phyloP scores from a whole-genome alignment of 192 early-diverging fungal genomes.

The Podila epigama region DNA sequence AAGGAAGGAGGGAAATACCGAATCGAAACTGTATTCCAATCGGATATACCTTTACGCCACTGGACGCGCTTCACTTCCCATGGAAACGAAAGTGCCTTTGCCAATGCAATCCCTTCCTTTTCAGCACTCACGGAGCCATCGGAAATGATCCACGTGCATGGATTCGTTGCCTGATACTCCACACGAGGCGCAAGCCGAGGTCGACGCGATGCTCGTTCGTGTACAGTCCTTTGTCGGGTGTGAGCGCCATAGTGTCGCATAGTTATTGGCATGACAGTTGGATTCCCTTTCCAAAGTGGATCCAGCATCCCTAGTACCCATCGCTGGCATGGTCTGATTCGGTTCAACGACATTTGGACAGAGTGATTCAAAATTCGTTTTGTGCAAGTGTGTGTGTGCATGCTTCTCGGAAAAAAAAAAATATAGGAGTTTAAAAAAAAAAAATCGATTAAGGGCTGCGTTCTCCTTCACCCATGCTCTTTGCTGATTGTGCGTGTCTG shows the following conservation, averaged over 20 bases:
- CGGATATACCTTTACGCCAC: slow-evolving; percentile 33
- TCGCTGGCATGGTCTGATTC: too few species aligned
- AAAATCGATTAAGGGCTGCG: too few species aligned
- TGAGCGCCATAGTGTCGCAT: not conserved
- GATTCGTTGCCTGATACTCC: slow-evolving; percentile 16
- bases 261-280: not conserved
- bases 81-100: slow-evolving; percentile 23
- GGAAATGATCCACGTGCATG: slow-evolving; percentile 39
- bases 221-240: slow-evolving; percentile 1
- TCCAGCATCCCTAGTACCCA: too few species aligned
- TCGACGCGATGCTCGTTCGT: slow-evolving; percentile 7
- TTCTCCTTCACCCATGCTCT: too few species aligned
- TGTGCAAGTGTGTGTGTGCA: too few species aligned
- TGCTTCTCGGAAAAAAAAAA: too few species aligned
- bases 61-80: slow-evolving; percentile 41
- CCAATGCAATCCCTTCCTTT: slow-evolving; percentile 33
- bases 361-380: too few species aligned
- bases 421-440: too few species aligned
- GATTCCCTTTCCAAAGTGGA: not conserved
- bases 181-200: slow-evolving; percentile 3
- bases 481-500: too few species aligned
- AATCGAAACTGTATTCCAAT: not conserved
- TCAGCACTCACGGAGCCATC: slow-evolving; percentile 37
- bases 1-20: too few species aligned
- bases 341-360: too few species aligned